Conservation (phyloP, 176 grass and related monocot genomes). For the Oryza brachyantha region DNA sequence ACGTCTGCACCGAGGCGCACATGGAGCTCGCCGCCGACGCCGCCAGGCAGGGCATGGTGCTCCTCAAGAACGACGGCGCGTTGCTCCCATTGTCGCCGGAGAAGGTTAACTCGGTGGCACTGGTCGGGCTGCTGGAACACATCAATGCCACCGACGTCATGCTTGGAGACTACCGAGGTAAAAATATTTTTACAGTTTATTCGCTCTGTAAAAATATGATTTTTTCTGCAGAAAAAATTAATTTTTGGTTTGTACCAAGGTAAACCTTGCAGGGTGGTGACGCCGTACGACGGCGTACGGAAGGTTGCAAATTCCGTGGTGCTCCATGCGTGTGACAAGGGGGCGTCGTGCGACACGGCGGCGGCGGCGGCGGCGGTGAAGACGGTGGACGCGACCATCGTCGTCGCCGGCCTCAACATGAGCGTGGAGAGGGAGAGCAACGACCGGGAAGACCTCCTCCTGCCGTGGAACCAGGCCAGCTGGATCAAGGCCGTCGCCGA, state of each 20-base stretch:
- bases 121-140: slow-evolving; percentile 52
- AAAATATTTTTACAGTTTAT: too few species aligned
- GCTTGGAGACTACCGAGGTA: slow-evolving; percentile 54
- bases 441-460: slow-evolving; percentile 46
- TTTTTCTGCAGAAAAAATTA: not conserved
- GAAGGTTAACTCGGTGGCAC: not conserved
- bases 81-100: slow-evolving; percentile 38
- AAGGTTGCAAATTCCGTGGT: slow-evolving; percentile 17
- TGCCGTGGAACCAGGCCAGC: slow-evolving; percentile 33
- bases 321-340: slow-evolving; percentile 39
- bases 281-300: slow-evolving; percentile 42
- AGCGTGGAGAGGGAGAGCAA: slow-evolving; percentile 44
- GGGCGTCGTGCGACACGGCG: slow-evolving; percentile 29
- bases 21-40: slow-evolving; percentile 53
- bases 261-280: slow-evolving; percentile 47
- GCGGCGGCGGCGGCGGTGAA: not conserved
- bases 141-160: slow-evolving; percentile 52
- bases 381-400: slow-evolving; percentile 35
- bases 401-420: slow-evolving; percentile 47
- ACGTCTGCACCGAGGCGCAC: slow-evolving; percentile 38
- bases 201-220: too few species aligned
- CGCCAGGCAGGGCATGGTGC: slow-evolving; percentile 57
- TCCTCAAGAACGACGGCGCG: slow-evolving; percentile 48
- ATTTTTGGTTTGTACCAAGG: slow-evolving; percentile 12
- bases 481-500: slow-evolving; percentile 41